Evolutionary conservation across 495 filamentous ascomycete genomes (phyloP), one percentile per base, ranked within the genome.

Genomic region (Schizothecium vesticola): DNA sequence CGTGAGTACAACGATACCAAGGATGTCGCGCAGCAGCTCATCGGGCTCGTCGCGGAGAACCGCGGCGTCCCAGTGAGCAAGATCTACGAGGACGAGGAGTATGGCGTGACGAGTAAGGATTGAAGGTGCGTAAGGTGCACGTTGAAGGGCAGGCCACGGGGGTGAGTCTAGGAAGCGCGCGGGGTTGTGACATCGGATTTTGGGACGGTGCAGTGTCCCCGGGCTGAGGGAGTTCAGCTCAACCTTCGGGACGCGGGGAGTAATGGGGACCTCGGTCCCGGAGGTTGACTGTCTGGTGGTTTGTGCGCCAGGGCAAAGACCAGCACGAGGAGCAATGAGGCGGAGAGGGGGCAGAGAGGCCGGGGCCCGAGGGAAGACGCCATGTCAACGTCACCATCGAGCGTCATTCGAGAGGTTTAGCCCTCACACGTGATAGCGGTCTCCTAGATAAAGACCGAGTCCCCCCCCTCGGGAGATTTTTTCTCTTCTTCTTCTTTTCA

Each of bases 1-100:
- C 89, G 91, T 71, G 80, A 87, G 59, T 93, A 93, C 81, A 94
- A 94, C 75, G 91, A 92, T 69, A 87, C 92, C 72, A 86, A 88
- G 60, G 91, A 93, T 75, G 78, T 90, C 2, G 90, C 84, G 0
- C 88, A 88, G 73, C 89, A 89, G 0, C 73, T 94, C 19, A 87
- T 92, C 76, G 89, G 90, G 0, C 71, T 93, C 63, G 84, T 94
- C 71, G 91, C 91, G 2, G 91, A 93, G 55, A 82, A 84, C 59
- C 76, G 87, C 22, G 90, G 90, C 3, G 82, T 91, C 57, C 79
- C 86, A 55, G 80, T 89, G 61, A 75, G 80, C 25, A 86, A 89
- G 16, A 79, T 93, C 19, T 51, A 51, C 19, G 43, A 51, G 7
- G 43, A 51, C 19, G 43, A 51, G 19, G 43, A 51, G 16, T 51